These are phyloP conservation scores for Lecanicillium sp. DNA, from an alignment of 2,329 filamentous ascomycete genomes.

Conservation along the genomic window DNA sequence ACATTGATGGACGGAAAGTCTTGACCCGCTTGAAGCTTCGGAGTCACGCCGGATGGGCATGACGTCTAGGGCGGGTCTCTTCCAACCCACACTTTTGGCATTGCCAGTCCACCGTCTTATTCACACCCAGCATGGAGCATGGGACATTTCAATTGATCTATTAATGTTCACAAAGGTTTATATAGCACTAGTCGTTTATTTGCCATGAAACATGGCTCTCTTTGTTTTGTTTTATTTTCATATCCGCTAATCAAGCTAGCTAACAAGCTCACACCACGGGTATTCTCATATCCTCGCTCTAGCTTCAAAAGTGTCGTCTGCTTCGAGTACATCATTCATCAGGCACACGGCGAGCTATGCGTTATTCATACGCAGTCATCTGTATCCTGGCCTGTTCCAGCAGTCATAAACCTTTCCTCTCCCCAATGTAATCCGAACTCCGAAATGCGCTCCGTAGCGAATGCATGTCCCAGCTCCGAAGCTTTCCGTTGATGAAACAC, in stretches of 20 bases:
- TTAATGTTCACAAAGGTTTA: too few species aligned
- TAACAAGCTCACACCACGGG: slow-evolving; percentile 1
- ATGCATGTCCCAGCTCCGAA: slow-evolving; percentile 6
- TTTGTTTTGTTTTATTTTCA: slow-evolving; percentile 1
- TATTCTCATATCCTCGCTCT: slow-evolving; percentile 4
- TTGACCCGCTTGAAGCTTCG: background rate
- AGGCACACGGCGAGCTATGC: too few species aligned
- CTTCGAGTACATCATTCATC: too few species aligned
- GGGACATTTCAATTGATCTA: too few species aligned
- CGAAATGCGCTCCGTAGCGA: slow-evolving; percentile 4
- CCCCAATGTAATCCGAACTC: slow-evolving; percentile 6
- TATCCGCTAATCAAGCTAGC: background rate
- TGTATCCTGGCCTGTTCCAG: too few species aligned
- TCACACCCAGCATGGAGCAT: too few species aligned
- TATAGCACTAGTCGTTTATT: too few species aligned
- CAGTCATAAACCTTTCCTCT: background rate
- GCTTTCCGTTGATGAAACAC: slow-evolving; percentile 1
- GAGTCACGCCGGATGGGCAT: slow-evolving; percentile 5
- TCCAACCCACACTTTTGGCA: background rate
- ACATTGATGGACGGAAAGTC: background rate
- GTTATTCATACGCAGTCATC: too few species aligned
- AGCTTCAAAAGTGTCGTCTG: too few species aligned
- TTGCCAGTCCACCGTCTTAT: too few species aligned
- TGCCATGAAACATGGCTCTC: background rate
- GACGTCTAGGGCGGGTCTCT: slow-evolving; percentile 6